Conservation (phyloP, 495 filamentous ascomycete genomes). For the Thozetella sp. region DNA sequence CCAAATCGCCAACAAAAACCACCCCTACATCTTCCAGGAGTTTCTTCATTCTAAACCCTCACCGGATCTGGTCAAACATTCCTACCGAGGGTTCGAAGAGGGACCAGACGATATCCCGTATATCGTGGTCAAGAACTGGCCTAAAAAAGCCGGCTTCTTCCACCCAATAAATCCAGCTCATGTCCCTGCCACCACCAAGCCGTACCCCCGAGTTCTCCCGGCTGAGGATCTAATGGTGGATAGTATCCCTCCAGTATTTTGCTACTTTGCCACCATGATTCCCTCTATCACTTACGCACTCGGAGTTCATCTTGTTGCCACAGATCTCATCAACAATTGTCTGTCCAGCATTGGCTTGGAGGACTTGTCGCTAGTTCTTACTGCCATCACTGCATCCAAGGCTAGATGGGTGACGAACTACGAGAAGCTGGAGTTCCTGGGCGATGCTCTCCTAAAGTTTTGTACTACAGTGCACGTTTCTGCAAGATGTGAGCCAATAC, state of each 20-base stretch:
- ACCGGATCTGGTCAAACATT: conserved; percentile 17
- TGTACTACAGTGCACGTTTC: conserved; percentile 68
- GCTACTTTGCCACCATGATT: conserved; percentile 70
- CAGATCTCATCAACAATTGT: conserved; percentile 61
- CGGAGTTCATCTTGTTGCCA: conserved; percentile 64
- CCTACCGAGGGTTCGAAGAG: conserved; percentile 19
- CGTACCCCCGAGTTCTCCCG: conserved; percentile 33
- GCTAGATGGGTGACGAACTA: conserved; percentile 70
- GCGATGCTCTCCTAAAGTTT: conserved; percentile 85
- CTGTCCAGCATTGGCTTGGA: conserved; percentile 57
- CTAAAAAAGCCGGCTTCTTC: conserved; percentile 64
- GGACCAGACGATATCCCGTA: conserved; percentile 42
- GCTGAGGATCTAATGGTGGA: conserved; percentile 39
- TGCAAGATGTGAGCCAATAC: conserved; percentile 49
- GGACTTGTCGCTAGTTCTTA: conserved; percentile 61
- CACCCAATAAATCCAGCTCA: conserved; percentile 29
- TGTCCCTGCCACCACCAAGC: conserved; percentile 18
- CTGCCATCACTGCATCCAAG: conserved; percentile 70
- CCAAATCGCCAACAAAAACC: conserved; percentile 13
- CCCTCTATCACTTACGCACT: conserved; percentile 75
- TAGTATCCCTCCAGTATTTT: conserved; percentile 58
- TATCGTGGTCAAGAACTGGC: conserved; percentile 49
- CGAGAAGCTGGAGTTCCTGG: conserved; percentile 86
- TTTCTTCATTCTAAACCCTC: conserved; percentile 38
- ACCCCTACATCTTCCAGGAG: conserved; percentile 29